Conservation (phyloP, 768 basidiomycete species). For the Clavulina sp. region DNA sequence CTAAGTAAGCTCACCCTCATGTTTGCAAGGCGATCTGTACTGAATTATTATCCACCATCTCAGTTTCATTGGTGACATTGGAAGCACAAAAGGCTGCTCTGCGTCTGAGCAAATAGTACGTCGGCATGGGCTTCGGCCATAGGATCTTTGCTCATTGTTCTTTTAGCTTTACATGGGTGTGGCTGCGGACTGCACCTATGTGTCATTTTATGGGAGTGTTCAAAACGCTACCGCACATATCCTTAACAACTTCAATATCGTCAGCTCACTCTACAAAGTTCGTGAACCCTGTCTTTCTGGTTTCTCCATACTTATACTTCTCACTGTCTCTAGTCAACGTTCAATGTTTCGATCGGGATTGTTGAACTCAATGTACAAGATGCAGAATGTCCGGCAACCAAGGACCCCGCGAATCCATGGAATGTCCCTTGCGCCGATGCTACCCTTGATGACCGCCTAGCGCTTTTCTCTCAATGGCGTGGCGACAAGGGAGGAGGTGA, state of each 20-base stretch:
- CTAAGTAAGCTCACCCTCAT: slow-evolving; percentile 31
- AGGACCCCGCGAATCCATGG: slow-evolving; percentile 44
- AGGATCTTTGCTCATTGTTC: not conserved
- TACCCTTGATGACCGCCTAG: slow-evolving; percentile 51
- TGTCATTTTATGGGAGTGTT: slow-evolving; percentile 39
- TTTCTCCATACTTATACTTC: slow-evolving; percentile 16
- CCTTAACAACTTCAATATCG: slow-evolving; percentile 64
- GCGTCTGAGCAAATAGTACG: slow-evolving; percentile 48
- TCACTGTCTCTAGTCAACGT: slow-evolving; percentile 30
- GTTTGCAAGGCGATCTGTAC: not conserved
- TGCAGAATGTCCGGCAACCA: slow-evolving; percentile 37
- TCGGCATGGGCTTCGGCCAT: slow-evolving; percentile 6
- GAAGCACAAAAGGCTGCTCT: slow-evolving; percentile 53
- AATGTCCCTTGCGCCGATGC: slow-evolving; percentile 45
- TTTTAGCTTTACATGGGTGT: slow-evolving; percentile 53
- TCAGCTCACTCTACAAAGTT: slow-evolving; percentile 50
- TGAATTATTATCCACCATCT: slow-evolving; percentile 2
- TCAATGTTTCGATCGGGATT: slow-evolving; percentile 75
- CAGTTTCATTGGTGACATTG: slow-evolving; percentile 57
- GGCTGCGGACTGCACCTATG: slow-evolving; percentile 74
- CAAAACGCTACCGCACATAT: slow-evolving; percentile 57
- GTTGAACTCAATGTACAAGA: slow-evolving; percentile 61
- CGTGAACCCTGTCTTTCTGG: slow-evolving; percentile 12
- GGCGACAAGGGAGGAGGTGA: slow-evolving; percentile 47
- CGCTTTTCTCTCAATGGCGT: slow-evolving; percentile 68